These are phyloP conservation scores for Daldinia bambusicola DNA, from an alignment of 495 filamentous ascomycete genomes.

Conservation along the genomic window DNA sequence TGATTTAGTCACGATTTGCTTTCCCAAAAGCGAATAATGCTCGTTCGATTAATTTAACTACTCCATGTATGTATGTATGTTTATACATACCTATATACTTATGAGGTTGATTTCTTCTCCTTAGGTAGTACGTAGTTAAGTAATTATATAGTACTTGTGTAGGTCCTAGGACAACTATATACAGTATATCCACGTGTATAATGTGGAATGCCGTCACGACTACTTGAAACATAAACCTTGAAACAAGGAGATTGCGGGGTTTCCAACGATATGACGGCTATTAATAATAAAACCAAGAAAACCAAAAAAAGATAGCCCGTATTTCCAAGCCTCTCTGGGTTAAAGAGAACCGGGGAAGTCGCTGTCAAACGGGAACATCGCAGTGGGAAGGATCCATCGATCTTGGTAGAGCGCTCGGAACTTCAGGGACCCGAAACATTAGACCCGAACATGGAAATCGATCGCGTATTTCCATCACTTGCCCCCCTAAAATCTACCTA, in stretches of 20 bases:
- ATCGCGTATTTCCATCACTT: conserved; percentile 9
- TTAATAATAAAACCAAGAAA: conserved; percentile 21
- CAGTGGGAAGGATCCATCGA: conserved; percentile 1
- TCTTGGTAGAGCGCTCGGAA: conserved; percentile 38
- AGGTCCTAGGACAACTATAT: background rate
- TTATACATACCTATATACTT: background rate
- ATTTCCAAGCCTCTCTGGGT: background rate
- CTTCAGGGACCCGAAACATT: conserved; percentile 40
- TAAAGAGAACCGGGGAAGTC: background rate
- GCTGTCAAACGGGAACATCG: background rate
- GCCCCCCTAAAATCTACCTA: conserved; percentile 10
- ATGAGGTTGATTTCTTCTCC: too few relatives aligned
- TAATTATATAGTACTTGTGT: background rate
- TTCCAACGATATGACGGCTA: conserved; percentile 16
- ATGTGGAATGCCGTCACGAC: background rate
- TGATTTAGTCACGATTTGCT: background rate
- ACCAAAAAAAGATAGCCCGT: background rate
- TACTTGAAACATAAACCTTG: conserved; percentile 32
- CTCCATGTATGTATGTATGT: background rate
- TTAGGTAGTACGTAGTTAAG: too few relatives aligned
- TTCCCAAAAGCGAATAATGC: background rate
- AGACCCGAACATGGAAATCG: conserved; percentile 16
- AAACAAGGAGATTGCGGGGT: conserved; percentile 30
- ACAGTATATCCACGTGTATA: background rate
- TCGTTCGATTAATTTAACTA: background rate